These are phyloP conservation scores for Moesziomyces antarcticus DNA, from an alignment of 1,284 basidiomycete genomes.

Conservation along the genomic window DNA sequence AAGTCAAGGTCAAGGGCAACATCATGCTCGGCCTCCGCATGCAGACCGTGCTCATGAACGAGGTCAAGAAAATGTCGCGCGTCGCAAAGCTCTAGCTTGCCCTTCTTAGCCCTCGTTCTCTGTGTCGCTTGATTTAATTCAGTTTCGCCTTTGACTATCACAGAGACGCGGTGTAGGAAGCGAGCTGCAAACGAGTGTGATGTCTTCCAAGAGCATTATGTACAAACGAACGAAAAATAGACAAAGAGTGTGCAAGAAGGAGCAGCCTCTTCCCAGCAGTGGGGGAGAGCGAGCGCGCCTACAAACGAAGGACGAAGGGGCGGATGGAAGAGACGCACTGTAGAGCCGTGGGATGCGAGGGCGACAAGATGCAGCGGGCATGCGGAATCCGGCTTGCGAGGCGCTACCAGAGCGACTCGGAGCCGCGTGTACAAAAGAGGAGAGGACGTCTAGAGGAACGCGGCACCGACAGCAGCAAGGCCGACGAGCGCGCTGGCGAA, in stretches of 20 bases:
- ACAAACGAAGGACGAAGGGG: conserved; percentile 23
- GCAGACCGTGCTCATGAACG: conserved; percentile 54
- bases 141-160: no score
- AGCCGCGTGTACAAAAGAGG: neutral
- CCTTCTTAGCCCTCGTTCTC: neutral
- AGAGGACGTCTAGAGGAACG: conserved; percentile 28
- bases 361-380: neutral
- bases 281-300: neutral
- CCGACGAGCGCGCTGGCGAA: conserved; percentile 35
- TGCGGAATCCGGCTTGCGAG: neutral
- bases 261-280: no score
- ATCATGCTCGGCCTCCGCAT: conserved; percentile 58
- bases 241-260: neutral
- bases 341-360: conserved; percentile 3
- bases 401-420: conserved; percentile 26
- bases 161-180: no score
- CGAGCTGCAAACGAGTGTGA: neutral
- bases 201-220: neutral
- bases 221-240: neutral
- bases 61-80: conserved; percentile 53
- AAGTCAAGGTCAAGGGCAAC: conserved; percentile 58
- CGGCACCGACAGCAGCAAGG: conserved; percentile 38
- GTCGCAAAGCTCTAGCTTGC: conserved; percentile 40
- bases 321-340: neutral
- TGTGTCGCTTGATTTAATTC: no score